Conservation (phyloP, 2,329 filamentous ascomycete genomes). For the Penicillium sp. region DNA sequence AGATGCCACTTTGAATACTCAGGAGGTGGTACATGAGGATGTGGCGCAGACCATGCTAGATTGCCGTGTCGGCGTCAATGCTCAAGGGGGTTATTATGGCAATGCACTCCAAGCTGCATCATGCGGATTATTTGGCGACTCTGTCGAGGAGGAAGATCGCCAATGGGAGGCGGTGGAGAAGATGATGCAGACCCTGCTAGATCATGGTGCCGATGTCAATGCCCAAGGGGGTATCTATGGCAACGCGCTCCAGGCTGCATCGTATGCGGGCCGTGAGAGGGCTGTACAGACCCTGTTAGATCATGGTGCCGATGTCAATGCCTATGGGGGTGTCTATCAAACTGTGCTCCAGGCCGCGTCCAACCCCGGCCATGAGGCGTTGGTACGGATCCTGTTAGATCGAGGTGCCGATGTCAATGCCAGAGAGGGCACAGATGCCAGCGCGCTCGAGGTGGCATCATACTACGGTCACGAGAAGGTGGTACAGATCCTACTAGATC, state of each 20-base stretch:
- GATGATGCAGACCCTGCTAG: neutral
- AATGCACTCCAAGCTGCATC: constrained; percentile 4
- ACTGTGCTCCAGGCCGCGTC: constrained; percentile 1
- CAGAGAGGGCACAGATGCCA: neutral
- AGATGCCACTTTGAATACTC: neutral
- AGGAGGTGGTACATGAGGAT: neutral
- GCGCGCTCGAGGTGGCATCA: constrained; percentile 3
- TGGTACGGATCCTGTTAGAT: neutral
- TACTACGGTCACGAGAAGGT: neutral
- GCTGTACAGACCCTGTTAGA: neutral
- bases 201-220: neutral
- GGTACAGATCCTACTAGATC: neutral
- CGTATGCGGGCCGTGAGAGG: neutral
- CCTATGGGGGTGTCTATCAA: neutral
- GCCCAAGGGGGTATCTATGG: neutral
- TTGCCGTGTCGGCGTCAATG: neutral
- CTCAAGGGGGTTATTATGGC: neutral
- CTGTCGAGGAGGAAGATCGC: no score
- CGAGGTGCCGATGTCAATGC: neutral
- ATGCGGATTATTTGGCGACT: neutral
- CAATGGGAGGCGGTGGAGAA: no score
- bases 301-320: neutral
- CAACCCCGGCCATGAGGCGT: neutral
- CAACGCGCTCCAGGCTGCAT: constrained; percentile 3
- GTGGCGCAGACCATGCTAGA: neutral